Percentiles rank a stretch among this genome's conserved stretches.
phyloP scores from a whole-genome alignment of 768 basidiomycete genomes.

The Crepidotus variabilis region DNA sequence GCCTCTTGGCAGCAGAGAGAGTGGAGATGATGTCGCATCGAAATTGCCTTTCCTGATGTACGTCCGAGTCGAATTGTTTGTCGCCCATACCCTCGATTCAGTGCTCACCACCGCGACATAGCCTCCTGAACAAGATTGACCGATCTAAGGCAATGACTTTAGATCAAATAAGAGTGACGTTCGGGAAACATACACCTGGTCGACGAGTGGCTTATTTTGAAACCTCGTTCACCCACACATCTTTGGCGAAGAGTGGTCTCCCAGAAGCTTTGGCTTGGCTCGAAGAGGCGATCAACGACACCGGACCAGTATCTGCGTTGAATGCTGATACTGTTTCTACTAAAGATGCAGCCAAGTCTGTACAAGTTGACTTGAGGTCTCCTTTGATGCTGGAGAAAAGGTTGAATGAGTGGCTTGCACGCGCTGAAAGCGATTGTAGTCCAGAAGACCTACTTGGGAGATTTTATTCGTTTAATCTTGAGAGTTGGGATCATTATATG shows the following conservation, averaged over 20 bases:
- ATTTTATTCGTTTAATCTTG: constrained; percentile 30
- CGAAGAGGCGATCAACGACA: constrained; percentile 10
- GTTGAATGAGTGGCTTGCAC: constrained; percentile 32
- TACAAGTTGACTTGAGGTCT: constrained; percentile 13
- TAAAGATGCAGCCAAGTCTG: not conserved
- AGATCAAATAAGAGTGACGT: constrained; percentile 37
- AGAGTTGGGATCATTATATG: constrained; percentile 47
- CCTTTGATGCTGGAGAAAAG: constrained; percentile 25
- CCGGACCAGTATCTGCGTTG: constrained; percentile 17
- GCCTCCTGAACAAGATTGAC: constrained; percentile 64
- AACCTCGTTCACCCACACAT: not conserved
- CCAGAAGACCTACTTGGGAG: constrained; percentile 28
- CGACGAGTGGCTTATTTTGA: constrained; percentile 1
- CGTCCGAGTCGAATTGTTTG: constrained; percentile 1
- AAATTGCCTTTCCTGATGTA: constrained; percentile 31
- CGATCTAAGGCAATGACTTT: constrained; percentile 45
- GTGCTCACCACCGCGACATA: constrained; percentile 8
- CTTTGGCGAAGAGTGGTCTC: constrained; percentile 18
- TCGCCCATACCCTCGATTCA: not conserved
- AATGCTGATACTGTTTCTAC: too few species aligned
- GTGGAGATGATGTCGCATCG: constrained; percentile 2
- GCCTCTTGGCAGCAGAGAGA: constrained; percentile 3
- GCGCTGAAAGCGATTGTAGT: constrained; percentile 21
- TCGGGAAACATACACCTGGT: constrained; percentile 26
- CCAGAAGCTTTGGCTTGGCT: constrained; percentile 41